Percentiles rank a stretch among this genome's conserved stretches.
Evolutionary conservation across 2,329 filamentous ascomycete species (phyloP).

Genomic region (Sporothrix pseudoabietina): DNA sequence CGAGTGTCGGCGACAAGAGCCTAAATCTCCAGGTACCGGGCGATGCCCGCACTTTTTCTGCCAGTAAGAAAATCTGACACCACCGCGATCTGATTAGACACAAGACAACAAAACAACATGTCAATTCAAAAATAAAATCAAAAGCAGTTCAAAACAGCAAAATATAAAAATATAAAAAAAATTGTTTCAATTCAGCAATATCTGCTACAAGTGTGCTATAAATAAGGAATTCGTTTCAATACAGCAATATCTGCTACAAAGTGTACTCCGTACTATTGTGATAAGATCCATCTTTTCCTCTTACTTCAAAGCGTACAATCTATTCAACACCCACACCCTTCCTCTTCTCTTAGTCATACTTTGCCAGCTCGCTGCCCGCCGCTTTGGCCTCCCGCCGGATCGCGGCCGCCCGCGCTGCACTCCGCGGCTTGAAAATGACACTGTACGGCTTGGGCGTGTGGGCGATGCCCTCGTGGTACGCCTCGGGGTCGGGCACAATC

Average conservation of each 20-base stretch:
- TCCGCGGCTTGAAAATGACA: not conserved
- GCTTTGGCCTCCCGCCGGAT: not conserved
- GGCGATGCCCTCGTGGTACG: slow-evolving; percentile 2
- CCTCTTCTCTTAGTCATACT: not conserved
- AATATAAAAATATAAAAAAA: too few species aligned
- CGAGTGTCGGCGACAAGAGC: not conserved
- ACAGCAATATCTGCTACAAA: too few species aligned
- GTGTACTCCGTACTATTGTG: too few species aligned
- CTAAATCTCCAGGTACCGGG: not conserved
- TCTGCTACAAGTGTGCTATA: too few species aligned
- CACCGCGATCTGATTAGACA: not conserved
- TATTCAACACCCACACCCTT: not conserved
- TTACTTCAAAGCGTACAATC: not conserved
- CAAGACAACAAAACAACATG: not conserved
- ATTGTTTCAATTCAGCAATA: too few species aligned
- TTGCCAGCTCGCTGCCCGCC: not conserved
- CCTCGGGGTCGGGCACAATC: not conserved
- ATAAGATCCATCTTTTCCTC: not conserved
- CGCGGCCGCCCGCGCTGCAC: not conserved
- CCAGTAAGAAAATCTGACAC: not conserved
- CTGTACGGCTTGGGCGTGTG: slow-evolving; percentile 2
- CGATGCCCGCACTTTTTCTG: not conserved
- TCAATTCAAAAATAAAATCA: too few species aligned
- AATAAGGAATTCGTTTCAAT: too few species aligned
- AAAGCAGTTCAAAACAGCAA: too few species aligned